These are phyloP conservation scores for Leptosphaerulina australis DNA, from an alignment of 2,329 filamentous ascomycete genomes.

Conservation along the genomic window DNA sequence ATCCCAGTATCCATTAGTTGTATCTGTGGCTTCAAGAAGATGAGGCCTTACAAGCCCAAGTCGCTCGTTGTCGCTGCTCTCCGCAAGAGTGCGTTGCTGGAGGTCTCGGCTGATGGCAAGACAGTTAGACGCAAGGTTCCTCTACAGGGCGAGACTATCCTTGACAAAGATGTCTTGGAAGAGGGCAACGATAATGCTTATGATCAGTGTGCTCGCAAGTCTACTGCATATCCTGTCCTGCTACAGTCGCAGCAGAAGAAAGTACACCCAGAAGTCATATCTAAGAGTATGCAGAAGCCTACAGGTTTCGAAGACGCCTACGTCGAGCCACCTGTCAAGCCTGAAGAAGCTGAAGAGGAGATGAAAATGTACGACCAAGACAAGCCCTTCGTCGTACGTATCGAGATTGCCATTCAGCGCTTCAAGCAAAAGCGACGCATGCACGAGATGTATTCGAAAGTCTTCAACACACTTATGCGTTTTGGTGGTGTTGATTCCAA, in stretches of 20 bases:
- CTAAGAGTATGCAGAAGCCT: constrained; percentile 51
- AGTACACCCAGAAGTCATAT: constrained; percentile 42
- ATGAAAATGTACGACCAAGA: constrained; percentile 68
- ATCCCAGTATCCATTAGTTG: constrained; percentile 51
- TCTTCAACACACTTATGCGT: constrained; percentile 81
- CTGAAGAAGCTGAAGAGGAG: constrained; percentile 70
- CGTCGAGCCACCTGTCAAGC: constrained; percentile 78
- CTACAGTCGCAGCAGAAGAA: constrained; percentile 38
- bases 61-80: constrained; percentile 50
- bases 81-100: constrained; percentile 50
- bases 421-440: constrained; percentile 80
- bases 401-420: constrained; percentile 83
- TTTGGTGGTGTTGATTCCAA: constrained; percentile 78
- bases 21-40: constrained; percentile 54
- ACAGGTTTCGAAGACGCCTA: constrained; percentile 70
- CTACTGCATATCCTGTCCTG: constrained; percentile 30
- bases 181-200: constrained; percentile 40
- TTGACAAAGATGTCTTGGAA: constrained; percentile 37
- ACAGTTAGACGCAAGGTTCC: constrained; percentile 52
- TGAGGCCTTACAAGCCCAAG: constrained; percentile 53
- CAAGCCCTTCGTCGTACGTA: constrained; percentile 64
- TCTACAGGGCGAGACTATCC: constrained; percentile 39
- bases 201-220: constrained; percentile 34
- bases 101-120: constrained; percentile 51
- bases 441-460: constrained; percentile 62